These are phyloP conservation scores for Avena atlantica DNA, from an alignment of 176 grass and related monocot genomes.

Conservation along the genomic window DNA sequence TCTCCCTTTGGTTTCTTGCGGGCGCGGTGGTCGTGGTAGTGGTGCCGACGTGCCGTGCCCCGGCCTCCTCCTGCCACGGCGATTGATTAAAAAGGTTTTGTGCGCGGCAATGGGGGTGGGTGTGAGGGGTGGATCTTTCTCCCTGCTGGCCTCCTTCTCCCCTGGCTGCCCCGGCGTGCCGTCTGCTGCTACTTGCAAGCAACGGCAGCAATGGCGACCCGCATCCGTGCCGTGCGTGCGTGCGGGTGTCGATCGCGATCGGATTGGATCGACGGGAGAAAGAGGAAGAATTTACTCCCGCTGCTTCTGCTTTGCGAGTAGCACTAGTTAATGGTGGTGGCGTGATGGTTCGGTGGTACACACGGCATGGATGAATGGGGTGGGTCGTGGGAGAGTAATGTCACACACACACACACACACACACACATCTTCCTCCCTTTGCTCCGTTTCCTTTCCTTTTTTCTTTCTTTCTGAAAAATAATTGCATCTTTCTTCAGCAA, in stretches of 20 bases:
- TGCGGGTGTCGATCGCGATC: not conserved
- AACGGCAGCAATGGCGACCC: slow-evolving; percentile 17
- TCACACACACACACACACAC: too few species aligned
- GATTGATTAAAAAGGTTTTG: slow-evolving; percentile 24
- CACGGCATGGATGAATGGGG: slow-evolving; percentile 48
- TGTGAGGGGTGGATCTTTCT: not conserved
- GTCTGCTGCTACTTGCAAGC: slow-evolving; percentile 40
- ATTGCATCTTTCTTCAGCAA: not conserved
- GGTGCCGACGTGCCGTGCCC: not conserved
- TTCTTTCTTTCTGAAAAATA: not conserved
- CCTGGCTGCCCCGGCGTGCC: not conserved
- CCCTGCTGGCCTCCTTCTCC: not conserved
- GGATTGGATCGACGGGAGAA: not conserved
- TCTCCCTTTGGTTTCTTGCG: slow-evolving; percentile 5
- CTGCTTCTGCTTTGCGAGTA: not conserved
- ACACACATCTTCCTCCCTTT: slow-evolving; percentile 21
- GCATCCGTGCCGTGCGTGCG: not conserved
- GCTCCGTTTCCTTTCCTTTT: not conserved
- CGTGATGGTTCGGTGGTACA: slow-evolving; percentile 60
- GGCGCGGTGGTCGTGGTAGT: slow-evolving; percentile 4
- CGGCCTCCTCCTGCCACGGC: not conserved
- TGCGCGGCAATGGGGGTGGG: not conserved
- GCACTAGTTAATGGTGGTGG: slow-evolving; percentile 33
- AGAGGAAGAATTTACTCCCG: not conserved
- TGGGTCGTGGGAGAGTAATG: not conserved